Conservation (phyloP, 2,329 filamentous ascomycete species). For the Graphilbum ipis-grandicollis region DNA sequence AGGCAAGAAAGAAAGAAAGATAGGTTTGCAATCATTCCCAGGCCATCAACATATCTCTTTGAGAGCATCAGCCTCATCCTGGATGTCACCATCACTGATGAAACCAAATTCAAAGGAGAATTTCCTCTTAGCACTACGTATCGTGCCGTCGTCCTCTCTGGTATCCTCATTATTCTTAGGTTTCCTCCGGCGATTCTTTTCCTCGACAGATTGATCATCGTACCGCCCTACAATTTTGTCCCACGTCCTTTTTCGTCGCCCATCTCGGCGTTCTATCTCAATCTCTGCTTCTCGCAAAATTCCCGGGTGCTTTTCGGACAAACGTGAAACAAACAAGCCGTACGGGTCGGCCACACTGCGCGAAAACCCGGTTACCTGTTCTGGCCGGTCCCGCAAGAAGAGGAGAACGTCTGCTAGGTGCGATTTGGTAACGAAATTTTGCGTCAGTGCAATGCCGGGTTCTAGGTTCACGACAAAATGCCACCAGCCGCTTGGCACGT, state of each 20-base stretch:
- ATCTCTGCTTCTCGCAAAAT: conserved; percentile 43
- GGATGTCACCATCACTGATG: too few relatives aligned
- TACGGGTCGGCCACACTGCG: conserved; percentile 52
- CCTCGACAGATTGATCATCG: background rate
- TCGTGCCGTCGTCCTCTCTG: too few relatives aligned
- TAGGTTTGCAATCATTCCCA: too few relatives aligned
- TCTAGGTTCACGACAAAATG: conserved; percentile 87
- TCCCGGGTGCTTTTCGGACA: conserved; percentile 45
- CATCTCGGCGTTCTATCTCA: conserved; percentile 44
- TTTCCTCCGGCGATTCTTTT: background rate
- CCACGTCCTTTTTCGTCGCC: conserved; percentile 69
- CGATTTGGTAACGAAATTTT: conserved; percentile 77
- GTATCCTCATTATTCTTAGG: too few relatives aligned
- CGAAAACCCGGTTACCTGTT: conserved; percentile 72
- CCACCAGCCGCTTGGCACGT: conserved; percentile 94
- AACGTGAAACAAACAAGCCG: conserved; percentile 52
- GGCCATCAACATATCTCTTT: too few relatives aligned
- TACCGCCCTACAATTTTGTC: conserved; percentile 36
- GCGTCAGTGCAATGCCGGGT: conserved; percentile 72
- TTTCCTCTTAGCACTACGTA: conserved; percentile 30
- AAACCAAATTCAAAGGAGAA: conserved; percentile 39
- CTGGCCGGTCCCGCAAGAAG: conserved; percentile 66
- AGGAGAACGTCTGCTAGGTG: conserved; percentile 59
- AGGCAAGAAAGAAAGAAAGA: too few relatives aligned
- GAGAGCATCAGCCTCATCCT: too few relatives aligned